Base-by-base conservation (phyloP, 805 yeast species). In the Lachancea mirantina region DNA sequence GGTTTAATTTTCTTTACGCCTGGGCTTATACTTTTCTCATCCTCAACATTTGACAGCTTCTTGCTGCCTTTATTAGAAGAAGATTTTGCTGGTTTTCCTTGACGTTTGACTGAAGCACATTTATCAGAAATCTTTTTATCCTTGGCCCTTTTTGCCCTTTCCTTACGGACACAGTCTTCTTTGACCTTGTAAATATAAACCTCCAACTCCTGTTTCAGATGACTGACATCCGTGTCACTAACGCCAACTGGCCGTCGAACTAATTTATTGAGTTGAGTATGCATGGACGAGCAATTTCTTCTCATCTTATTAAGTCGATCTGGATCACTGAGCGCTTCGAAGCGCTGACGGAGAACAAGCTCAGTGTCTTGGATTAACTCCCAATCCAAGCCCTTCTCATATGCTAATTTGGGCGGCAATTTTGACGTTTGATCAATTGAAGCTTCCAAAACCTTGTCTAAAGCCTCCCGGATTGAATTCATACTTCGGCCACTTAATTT, bases 361-460 rank as follows among this genome's bases (percentile, higher is more conserved):
- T 69, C 74, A 1, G 83, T 62, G 55, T 87, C 96, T 20, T 66
- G 67, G 1, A 76, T 52, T 20, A 74, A 61, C 46, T 78, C 96
- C 38, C 68, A 64, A 43, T 88, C 96, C 1, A 81, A 55, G 35
- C 67, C 69, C 41, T 70, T 69, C 43, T 68, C 38, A 3, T 35
- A 34, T 0, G 52, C 50, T 19, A 39, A 42, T 6, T 34, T 36
- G 2, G 51, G 42, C 1, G 47, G 28, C 6, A 43, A 20, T 4
- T 36, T 39, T 9, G 47, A 14, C 5, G 35, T 19, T 19, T 47
- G 44, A 6, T 30, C 36, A 18, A 42, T 36, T 8, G 25, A 20
- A 20, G 47, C 55, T 5, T 45, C 44, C 5, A 54, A 29, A 8
- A 52, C 37, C 8, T 33, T 21, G n/a, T 37, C 46, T 6, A 54